A percentile compares a stretch with the other conserved stretches of the same genome.
Conservation (phyloP, 371 early-diverging fungal species). For the Apophysomyces variabilis region DNA sequence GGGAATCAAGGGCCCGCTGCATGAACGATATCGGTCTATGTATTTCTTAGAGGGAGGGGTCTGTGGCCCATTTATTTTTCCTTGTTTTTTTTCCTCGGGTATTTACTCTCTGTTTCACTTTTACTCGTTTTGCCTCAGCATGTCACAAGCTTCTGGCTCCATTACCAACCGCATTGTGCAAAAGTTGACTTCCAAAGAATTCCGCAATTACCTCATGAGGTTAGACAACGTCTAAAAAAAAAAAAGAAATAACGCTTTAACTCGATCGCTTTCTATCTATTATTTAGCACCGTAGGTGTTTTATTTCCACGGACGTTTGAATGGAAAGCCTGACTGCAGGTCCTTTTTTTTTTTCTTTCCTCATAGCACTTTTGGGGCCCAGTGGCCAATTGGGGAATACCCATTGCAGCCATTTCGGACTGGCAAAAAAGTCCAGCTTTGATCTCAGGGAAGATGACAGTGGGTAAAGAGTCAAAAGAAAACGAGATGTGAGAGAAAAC, state of each 20-base stretch:
- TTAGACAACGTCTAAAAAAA: slow-evolving; percentile 16
- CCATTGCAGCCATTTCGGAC: slow-evolving; percentile 95
- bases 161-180: slow-evolving; percentile 61
- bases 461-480: slow-evolving; percentile 45
- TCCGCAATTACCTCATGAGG: slow-evolving; percentile 82
- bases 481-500: neutral
- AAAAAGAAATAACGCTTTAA: too few species aligned
- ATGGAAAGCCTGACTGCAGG: too few species aligned
- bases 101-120: slow-evolving; percentile 12
- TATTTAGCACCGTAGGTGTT: slow-evolving; percentile 49
- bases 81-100: too few species aligned
- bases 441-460: slow-evolving; percentile 96
- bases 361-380: slow-evolving; percentile 91
- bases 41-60: too few species aligned
- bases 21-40: too few species aligned
- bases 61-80: too few species aligned
- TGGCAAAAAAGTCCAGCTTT: slow-evolving; percentile 88
- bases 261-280: too few species aligned
- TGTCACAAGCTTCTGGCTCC: slow-evolving; percentile 60
- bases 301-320: too few species aligned
- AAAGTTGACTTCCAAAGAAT: slow-evolving; percentile 72
- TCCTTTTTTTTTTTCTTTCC: too few species aligned
- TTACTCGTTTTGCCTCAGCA: slow-evolving; percentile 26
- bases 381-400: slow-evolving; percentile 97
- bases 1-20: too few species aligned